phyloP scores from a whole-genome alignment of 352 stramenopile genomes.

The Vaucheria bursata region DNA sequence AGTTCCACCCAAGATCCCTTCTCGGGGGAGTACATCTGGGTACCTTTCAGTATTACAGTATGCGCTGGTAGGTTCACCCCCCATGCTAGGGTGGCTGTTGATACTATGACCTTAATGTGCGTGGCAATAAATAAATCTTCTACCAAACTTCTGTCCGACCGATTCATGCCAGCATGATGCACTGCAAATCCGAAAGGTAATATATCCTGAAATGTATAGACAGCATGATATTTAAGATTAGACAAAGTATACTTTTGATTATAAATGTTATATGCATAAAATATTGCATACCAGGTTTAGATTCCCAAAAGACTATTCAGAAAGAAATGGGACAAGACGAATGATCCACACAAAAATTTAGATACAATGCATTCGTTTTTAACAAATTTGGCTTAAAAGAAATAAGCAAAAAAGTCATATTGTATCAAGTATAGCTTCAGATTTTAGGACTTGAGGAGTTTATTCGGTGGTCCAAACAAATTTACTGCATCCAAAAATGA shows the following conservation, averaged over 20 bases:
- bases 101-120: conserved; percentile 92
- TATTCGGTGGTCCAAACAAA: too few species aligned
- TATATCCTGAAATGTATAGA: conserved; percentile 72
- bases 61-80: conserved; percentile 98
- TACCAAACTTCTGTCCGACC: conserved; percentile 90
- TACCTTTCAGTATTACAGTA: conserved; percentile 99
- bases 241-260: too few species aligned
- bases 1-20: conserved; percentile 95
- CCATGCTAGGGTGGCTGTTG: conserved; percentile 97
- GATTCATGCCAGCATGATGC: conserved; percentile 96
- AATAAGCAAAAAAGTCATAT: too few species aligned
- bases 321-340: conserved; percentile 5
- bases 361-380: too few species aligned
- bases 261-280: background rate
- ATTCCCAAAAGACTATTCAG: background rate
- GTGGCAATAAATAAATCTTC: conserved; percentile 96
- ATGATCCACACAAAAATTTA: too few species aligned
- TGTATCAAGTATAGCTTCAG: too few species aligned
- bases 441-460: too few species aligned
- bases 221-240: too few species aligned
- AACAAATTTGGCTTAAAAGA: too few species aligned
- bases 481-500: too few species aligned
- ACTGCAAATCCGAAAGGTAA: conserved; percentile 97
- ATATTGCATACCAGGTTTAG: conserved; percentile 1
- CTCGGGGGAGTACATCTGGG: conserved; percentile 98